These are phyloP conservation scores for Ciborinia camelliae DNA, from an alignment of 2,329 filamentous ascomycete genomes.

Conservation along the genomic window DNA sequence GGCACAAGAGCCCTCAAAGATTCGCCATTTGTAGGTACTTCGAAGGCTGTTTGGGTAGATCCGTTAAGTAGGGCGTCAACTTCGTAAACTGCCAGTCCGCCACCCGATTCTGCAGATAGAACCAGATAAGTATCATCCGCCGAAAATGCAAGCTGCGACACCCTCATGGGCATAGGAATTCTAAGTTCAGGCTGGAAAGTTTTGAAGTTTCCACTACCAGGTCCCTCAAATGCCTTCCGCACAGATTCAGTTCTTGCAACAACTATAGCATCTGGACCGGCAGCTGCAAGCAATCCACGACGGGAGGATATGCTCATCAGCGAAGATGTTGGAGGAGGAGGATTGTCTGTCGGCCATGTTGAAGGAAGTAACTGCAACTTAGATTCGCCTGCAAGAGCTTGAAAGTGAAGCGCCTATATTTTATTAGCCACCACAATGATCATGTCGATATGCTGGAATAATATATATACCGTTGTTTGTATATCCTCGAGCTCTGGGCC, in stretches of 20 bases:
- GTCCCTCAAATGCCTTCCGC: conserved; percentile 66
- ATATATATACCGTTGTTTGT: conserved; percentile 68
- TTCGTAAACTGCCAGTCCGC: conserved; percentile 81
- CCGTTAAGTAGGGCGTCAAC: conserved; percentile 64
- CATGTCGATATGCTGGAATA: not conserved
- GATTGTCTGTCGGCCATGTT: conserved; percentile 62
- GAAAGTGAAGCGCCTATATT: conserved; percentile 70
- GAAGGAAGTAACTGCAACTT: conserved; percentile 77
- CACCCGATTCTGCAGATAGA: conserved; percentile 75
- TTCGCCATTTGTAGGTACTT: conserved; percentile 73
- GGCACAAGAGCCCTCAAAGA: conserved; percentile 71
- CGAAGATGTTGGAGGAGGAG: conserved; percentile 74
- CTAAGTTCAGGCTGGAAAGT: conserved; percentile 70
- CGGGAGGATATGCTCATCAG: conserved; percentile 79
- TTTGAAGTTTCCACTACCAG: conserved; percentile 62
- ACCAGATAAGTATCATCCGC: conserved; percentile 84
- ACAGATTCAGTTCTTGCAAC: conserved; percentile 75
- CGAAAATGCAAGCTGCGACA: conserved; percentile 88
- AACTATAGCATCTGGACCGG: conserved; percentile 74
- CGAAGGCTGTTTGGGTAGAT: conserved; percentile 64
- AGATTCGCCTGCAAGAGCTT: conserved; percentile 72
- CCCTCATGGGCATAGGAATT: conserved; percentile 67
- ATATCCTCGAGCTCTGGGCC: conserved; percentile 73
- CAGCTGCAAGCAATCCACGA: conserved; percentile 80
- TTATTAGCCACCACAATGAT: conserved; percentile 20